A percentile compares a stretch with the other conserved stretches of the same genome.
These are phyloP conservation scores for Coniochaeta sp. DNA, from an alignment of 2,329 filamentous ascomycete genomes.

Conservation along the genomic window DNA sequence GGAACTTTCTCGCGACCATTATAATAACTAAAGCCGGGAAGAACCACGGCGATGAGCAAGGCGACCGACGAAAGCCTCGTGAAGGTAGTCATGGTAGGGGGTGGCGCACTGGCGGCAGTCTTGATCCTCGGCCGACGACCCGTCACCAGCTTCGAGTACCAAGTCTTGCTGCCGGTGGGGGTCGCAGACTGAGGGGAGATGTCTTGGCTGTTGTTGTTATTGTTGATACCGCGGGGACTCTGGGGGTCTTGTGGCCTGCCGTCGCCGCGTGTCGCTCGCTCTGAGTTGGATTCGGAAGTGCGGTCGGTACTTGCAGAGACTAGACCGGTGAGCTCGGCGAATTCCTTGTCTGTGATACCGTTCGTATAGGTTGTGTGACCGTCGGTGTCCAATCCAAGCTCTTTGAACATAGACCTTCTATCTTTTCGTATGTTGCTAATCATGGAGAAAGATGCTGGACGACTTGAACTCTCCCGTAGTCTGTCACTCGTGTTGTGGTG, in stretches of 20 bases:
- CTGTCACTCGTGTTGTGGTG: constrained; percentile 43
- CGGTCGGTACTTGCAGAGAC: constrained; percentile 10
- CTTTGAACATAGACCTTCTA: constrained; percentile 45
- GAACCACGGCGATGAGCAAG: constrained; percentile 41
- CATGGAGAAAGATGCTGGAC: constrained; percentile 31
- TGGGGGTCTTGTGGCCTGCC: constrained; percentile 7
- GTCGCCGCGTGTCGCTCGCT: constrained; percentile 1
- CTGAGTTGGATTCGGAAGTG: constrained; percentile 3
- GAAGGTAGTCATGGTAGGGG: constrained; percentile 31
- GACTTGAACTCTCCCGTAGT: constrained; percentile 38
- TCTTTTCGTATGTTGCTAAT: constrained; percentile 39
- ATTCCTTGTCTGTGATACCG: constrained; percentile 22
- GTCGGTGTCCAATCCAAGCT: constrained; percentile 36
- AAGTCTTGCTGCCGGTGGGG: constrained; percentile 21
- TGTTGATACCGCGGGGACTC: constrained; percentile 5
- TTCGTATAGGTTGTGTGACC: constrained; percentile 11
- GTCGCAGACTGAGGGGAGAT: constrained; percentile 10
- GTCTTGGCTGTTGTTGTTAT: constrained; percentile 9
- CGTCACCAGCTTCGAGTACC: constrained; percentile 36
- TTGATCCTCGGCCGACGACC: constrained; percentile 34
- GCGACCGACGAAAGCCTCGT: constrained; percentile 40
- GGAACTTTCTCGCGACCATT: constrained; percentile 30
- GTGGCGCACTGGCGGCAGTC: constrained; percentile 34
- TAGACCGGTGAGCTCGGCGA: constrained; percentile 21
- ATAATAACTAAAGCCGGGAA: constrained; percentile 39